Evolutionary conservation across 768 basidiomycete species (phyloP).

Genomic region (Lentinula detonsa): DNA sequence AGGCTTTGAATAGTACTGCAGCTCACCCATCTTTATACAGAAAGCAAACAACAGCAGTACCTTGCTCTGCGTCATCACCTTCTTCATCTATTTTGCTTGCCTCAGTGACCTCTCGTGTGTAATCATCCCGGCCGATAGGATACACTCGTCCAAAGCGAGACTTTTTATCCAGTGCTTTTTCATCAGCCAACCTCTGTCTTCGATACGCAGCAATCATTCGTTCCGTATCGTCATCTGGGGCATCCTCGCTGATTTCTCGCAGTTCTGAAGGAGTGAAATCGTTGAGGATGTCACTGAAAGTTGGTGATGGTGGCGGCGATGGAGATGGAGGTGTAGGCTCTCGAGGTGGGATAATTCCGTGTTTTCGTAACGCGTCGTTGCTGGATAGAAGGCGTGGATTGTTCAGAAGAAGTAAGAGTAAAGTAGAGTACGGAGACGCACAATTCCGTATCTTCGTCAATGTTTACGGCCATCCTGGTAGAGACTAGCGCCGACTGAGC

Average conservation of each 20-base stretch:
- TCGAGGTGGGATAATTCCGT: conserved; percentile 83
- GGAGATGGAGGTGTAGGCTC: conserved; percentile 65
- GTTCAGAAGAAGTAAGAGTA: not conserved
- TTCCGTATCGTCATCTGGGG: conserved; percentile 69
- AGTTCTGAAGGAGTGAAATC: conserved; percentile 61
- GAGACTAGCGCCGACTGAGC: not conserved
- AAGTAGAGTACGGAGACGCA: conserved; percentile 30
- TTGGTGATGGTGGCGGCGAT: conserved; percentile 76
- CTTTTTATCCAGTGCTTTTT: conserved; percentile 47
- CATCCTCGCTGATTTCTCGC: conserved; percentile 65
- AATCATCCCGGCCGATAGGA: conserved; percentile 90
- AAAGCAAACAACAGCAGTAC: conserved; percentile 92
- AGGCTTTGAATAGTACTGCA: conserved; percentile 6
- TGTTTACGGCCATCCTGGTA: conserved; percentile 57
- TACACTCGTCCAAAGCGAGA: conserved; percentile 80
- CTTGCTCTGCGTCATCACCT: conserved; percentile 59
- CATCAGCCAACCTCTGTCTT: conserved; percentile 57
- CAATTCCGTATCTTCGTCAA: conserved; percentile 97
- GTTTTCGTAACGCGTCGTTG: conserved; percentile 89
- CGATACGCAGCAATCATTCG: conserved; percentile 65
- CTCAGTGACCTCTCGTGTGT: conserved; percentile 92
- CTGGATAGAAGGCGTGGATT: conserved; percentile 30
- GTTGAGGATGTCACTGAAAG: conserved; percentile 60
- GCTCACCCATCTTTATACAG: conserved; percentile 92
- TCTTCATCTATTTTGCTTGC: conserved; percentile 70